These are phyloP conservation scores for Dactylellina sp. DNA, from an alignment of 2,329 filamentous ascomycete genomes.

Conservation along the genomic window DNA sequence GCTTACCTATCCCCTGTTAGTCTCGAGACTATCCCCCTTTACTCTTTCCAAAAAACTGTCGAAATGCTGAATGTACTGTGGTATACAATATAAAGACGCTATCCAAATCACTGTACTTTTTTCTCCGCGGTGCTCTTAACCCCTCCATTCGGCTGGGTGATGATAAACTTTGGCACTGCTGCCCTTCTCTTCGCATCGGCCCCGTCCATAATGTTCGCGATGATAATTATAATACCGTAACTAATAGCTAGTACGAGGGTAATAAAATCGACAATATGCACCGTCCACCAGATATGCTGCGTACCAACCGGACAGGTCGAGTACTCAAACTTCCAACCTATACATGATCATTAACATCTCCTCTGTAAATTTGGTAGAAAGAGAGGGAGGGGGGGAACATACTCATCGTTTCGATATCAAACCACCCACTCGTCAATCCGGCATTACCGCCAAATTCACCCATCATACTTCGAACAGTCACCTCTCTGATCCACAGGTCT, in stretches of 20 bases:
- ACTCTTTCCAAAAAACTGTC: no score
- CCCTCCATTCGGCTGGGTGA: constrained; percentile 25
- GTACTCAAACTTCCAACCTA: constrained; percentile 87
- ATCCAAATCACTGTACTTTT: constrained; percentile 30
- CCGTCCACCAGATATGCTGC: constrained; percentile 94
- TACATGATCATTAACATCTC: background rate
- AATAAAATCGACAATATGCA: constrained; percentile 78
- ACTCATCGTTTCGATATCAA: constrained; percentile 71
- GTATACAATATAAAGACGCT: background rate
- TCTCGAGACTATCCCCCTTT: background rate
- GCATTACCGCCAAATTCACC: constrained; percentile 93
- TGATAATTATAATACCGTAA: constrained; percentile 11
- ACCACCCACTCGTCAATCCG: constrained; percentile 89
- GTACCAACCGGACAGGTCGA: constrained; percentile 80
- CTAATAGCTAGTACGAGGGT: constrained; percentile 59
- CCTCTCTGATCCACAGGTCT: constrained; percentile 74
- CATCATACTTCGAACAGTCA: constrained; percentile 99
- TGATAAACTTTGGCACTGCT: constrained; percentile 32
- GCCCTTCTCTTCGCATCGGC: constrained; percentile 9
- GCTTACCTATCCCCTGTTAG: constrained; percentile 2
- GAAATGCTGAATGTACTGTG: background rate
- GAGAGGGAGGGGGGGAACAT: constrained; percentile 12
- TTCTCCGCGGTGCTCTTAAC: constrained; percentile 21
- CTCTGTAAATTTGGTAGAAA: background rate
- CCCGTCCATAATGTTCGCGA: constrained; percentile 13